These are phyloP conservation scores for Mycena chlorophos DNA, from an alignment of 768 basidiomycete genomes.

Conservation along the genomic window DNA sequence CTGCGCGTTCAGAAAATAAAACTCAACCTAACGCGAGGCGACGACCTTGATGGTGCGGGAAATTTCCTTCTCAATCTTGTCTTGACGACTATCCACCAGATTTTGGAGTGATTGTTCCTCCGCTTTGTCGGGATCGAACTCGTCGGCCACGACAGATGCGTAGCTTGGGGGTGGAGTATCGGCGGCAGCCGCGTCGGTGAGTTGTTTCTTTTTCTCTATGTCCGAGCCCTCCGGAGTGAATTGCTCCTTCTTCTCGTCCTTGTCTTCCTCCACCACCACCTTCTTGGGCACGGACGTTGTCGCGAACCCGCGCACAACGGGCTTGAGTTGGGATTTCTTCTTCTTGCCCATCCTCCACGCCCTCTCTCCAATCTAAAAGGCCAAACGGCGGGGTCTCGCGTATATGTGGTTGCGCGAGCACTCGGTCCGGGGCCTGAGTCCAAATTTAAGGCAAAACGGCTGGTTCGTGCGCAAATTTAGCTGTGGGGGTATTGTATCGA, in stretches of 20 bases:
- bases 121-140: slow-evolving; percentile 37
- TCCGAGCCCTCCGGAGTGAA: neutral
- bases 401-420: too few relatives aligned
- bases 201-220: too few relatives aligned
- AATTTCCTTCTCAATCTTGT: slow-evolving; percentile 87
- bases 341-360: slow-evolving; percentile 66
- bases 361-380: too few relatives aligned
- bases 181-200: slow-evolving; percentile 7
- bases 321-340: slow-evolving; percentile 80
- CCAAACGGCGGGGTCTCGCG: too few relatives aligned
- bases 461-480: too few relatives aligned
- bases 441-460: too few relatives aligned
- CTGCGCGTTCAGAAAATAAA: too few relatives aligned
- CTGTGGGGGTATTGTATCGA: too few relatives aligned
- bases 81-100: slow-evolving; percentile 81
- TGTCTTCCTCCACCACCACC: slow-evolving; percentile 34
- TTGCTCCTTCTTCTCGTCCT: slow-evolving; percentile 7
- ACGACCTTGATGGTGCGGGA: too few relatives aligned
- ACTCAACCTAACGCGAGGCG: too few relatives aligned
- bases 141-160: slow-evolving; percentile 23
- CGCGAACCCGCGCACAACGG: slow-evolving; percentile 73
- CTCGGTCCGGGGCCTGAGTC: too few relatives aligned
- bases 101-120: slow-evolving; percentile 65
- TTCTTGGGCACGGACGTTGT: slow-evolving; percentile 86
- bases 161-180: slow-evolving; percentile 7